Percentiles rank a stretch among this genome's conserved stretches.
phyloP scores from a whole-genome alignment of 345 rosid species.

The Rubroshorea leprosula region DNA sequence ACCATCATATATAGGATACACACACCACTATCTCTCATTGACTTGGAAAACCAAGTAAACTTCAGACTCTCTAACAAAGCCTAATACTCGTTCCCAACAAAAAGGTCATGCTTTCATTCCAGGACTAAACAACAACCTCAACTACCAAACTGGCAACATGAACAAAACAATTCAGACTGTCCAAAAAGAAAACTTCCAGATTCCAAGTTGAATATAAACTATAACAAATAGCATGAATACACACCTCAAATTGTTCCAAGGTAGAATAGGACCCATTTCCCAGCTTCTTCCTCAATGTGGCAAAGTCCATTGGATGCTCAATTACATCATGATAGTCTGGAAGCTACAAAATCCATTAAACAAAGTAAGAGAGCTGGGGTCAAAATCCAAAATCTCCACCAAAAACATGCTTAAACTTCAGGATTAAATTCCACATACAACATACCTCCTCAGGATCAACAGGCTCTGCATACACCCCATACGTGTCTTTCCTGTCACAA shows the following conservation, averaged over 20 bases:
- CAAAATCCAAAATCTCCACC: neutral
- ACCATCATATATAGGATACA: too few relatives aligned
- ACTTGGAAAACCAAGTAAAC: too few relatives aligned
- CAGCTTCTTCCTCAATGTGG: conserved; percentile 77
- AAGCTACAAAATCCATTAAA: conserved; percentile 41
- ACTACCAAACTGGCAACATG: neutral
- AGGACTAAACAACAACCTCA: conserved; percentile 1
- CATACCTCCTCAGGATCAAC: conserved; percentile 93
- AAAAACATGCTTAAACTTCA: neutral
- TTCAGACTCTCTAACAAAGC: too few relatives aligned
- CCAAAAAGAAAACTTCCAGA: neutral
- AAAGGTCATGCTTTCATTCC: neutral
- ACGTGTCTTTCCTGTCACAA: conserved; percentile 82
- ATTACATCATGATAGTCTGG: conserved; percentile 80
- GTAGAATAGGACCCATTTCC: conserved; percentile 58
- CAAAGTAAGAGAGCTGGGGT: neutral
- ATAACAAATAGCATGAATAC: conserved; percentile 1
- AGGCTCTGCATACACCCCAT: conserved; percentile 92
- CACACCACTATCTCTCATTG: too few relatives aligned
- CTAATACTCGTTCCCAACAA: neutral
- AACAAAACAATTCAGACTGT: neutral
- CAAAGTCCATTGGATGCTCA: conserved; percentile 82
- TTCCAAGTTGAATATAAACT: conserved; percentile 5
- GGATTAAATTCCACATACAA: conserved; percentile 6
- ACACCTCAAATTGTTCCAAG: conserved; percentile 75